These are phyloP conservation scores for Hymenoscyphus fructigenus DNA, from an alignment of 2,329 filamentous ascomycete species.

Conservation along the genomic window DNA sequence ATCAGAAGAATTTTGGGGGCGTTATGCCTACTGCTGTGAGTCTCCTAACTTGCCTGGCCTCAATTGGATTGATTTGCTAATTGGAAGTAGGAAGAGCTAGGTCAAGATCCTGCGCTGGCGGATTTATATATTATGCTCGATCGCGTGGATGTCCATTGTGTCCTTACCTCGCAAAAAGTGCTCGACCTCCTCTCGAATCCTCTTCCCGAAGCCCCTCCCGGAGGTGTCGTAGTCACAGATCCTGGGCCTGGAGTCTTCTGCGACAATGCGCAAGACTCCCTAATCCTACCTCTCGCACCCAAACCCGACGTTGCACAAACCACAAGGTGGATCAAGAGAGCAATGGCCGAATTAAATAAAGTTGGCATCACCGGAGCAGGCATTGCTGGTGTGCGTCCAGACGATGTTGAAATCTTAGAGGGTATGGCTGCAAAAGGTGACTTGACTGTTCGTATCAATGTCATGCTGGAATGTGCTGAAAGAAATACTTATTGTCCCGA, in stretches of 20 bases:
- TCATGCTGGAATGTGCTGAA: slow-evolving; percentile 65
- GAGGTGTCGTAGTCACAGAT: slow-evolving; percentile 61
- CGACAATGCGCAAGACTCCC: slow-evolving; percentile 66
- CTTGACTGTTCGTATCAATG: slow-evolving; percentile 64
- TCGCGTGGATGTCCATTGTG: slow-evolving; percentile 68
- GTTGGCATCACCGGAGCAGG: slow-evolving; percentile 68
- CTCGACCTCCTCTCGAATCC: slow-evolving; percentile 57
- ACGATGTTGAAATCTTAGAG: slow-evolving; percentile 54
- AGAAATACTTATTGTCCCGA: slow-evolving; percentile 64
- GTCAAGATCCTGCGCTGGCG: slow-evolving; percentile 50
- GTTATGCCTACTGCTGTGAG: slow-evolving; percentile 58
- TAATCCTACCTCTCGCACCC: slow-evolving; percentile 57
- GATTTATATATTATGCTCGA: slow-evolving; percentile 67
- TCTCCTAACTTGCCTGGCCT: neutral
- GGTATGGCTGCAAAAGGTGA: slow-evolving; percentile 50
- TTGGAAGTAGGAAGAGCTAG: slow-evolving; percentile 52
- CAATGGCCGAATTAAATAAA: slow-evolving; percentile 61
- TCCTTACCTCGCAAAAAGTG: slow-evolving; percentile 66
- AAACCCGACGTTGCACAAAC: slow-evolving; percentile 54
- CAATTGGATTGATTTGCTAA: slow-evolving; percentile 1
- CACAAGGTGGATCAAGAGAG: slow-evolving; percentile 53
- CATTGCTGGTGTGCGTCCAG: slow-evolving; percentile 62
- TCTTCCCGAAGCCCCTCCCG: slow-evolving; percentile 51
- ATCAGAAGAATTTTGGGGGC: slow-evolving; percentile 62
- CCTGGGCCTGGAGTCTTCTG: slow-evolving; percentile 69